Evolutionary conservation across 345 rosid species (phyloP).

Genomic region (Gossypium longicalyx): DNA sequence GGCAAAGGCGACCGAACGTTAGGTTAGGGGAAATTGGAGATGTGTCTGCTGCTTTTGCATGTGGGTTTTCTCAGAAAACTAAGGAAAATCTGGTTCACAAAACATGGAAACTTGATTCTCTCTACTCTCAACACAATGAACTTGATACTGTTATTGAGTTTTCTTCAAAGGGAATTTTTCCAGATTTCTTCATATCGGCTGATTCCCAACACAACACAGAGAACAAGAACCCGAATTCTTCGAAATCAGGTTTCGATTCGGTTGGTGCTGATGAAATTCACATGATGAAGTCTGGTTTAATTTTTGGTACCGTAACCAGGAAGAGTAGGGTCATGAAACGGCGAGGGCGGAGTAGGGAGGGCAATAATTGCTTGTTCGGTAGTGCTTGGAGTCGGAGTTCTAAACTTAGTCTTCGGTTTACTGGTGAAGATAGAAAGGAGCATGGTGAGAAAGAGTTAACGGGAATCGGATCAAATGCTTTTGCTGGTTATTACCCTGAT

Average conservation of each 20-base stretch:
- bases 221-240: slow-evolving; percentile 36
- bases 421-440: slow-evolving; percentile 24
- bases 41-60: slow-evolving; percentile 53
- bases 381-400: slow-evolving; percentile 39
- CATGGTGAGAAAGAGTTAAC: slow-evolving; percentile 16
- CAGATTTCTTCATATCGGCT: slow-evolving; percentile 25
- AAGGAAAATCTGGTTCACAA: slow-evolving; percentile 22
- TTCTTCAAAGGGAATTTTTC: slow-evolving; percentile 8
- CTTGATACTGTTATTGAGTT: slow-evolving; percentile 15
- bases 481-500: slow-evolving; percentile 11
- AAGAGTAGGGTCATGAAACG: slow-evolving; percentile 50
- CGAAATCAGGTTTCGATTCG: slow-evolving; percentile 26
- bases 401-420: slow-evolving; percentile 24
- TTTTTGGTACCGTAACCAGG: slow-evolving; percentile 41
- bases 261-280: slow-evolving; percentile 19
- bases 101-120: slow-evolving; percentile 29
- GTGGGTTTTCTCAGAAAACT: slow-evolving; percentile 34
- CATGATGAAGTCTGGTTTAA: slow-evolving; percentile 21
- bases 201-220: slow-evolving; percentile 35
- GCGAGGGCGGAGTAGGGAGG: slow-evolving; percentile 27
- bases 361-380: slow-evolving; percentile 20
- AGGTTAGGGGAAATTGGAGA: slow-evolving; percentile 59
- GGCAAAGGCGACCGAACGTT: slow-evolving; percentile 56
- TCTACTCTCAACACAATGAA: slow-evolving; percentile 16
- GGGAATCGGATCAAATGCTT: slow-evolving; percentile 18